Evolutionary conservation across 2,329 filamentous ascomycete species (phyloP).

Genomic region (Cladosporium velox): DNA sequence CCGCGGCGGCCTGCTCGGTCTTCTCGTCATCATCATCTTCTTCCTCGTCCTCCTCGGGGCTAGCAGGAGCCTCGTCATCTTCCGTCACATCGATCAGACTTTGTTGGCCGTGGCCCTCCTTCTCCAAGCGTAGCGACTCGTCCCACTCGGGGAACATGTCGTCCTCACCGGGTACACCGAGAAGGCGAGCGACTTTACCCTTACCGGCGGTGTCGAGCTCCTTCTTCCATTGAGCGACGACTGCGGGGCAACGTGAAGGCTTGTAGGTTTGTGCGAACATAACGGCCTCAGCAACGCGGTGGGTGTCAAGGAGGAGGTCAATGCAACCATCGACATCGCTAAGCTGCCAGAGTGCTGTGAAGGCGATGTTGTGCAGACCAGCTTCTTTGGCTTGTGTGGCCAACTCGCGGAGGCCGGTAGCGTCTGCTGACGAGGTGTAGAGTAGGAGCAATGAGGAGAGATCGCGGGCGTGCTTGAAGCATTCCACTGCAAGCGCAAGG

Average conservation of each 20-base stretch:
- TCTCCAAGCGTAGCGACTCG: slow-evolving; percentile 80
- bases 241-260: slow-evolving; percentile 68
- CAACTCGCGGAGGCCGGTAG: slow-evolving; percentile 70
- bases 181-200: slow-evolving; percentile 76
- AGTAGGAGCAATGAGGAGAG: slow-evolving; percentile 85
- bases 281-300: slow-evolving; percentile 79
- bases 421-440: slow-evolving; percentile 81
- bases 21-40: slow-evolving; percentile 52
- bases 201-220: slow-evolving; percentile 82
- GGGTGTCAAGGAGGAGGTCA: slow-evolving; percentile 75
- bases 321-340: slow-evolving; percentile 81
- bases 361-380: slow-evolving; percentile 88
- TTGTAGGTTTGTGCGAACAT: slow-evolving; percentile 96
- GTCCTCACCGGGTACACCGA: slow-evolving; percentile 70
- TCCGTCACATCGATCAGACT: slow-evolving; percentile 44
- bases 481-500: slow-evolving; percentile 83
- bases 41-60: slow-evolving; percentile 43
- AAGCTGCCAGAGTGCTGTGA: slow-evolving; percentile 84
- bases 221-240: slow-evolving; percentile 80
- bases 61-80: slow-evolving; percentile 53
- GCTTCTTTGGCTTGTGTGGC: slow-evolving; percentile 73
- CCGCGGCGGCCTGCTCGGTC: not conserved
- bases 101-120: slow-evolving; percentile 58
- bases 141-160: slow-evolving; percentile 96
- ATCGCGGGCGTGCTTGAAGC: slow-evolving; percentile 88